Percentiles rank a stretch among this genome's conserved stretches.
Conservation (phyloP, 2,329 filamentous ascomycete species). For the Monilinia aucupariae region DNA sequence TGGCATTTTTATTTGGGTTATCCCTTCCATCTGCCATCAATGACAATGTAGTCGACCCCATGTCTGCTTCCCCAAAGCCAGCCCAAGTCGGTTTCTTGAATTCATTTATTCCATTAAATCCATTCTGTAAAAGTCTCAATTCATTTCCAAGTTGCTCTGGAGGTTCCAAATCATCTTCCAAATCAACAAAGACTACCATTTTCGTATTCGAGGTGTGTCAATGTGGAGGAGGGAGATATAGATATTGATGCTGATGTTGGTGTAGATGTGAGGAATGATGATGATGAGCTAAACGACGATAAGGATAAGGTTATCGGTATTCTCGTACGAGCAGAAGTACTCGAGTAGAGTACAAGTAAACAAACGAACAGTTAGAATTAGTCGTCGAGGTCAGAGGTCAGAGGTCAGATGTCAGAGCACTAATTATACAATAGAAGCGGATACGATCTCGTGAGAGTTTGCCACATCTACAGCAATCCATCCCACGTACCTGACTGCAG, state of each 20-base stretch:
- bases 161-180: constrained; percentile 34
- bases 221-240: not conserved
- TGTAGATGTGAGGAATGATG: not conserved
- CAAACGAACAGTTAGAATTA: constrained; percentile 25
- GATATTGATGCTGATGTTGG: not conserved
- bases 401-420: too few species aligned
- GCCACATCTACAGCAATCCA: not conserved
- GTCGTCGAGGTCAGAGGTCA: constrained; percentile 3
- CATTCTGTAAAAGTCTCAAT: constrained; percentile 13
- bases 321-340: too few species aligned
- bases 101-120: constrained; percentile 19
- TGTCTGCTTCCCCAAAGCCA: constrained; percentile 13
- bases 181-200: constrained; percentile 35
- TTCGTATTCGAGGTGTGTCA: constrained; percentile 14
- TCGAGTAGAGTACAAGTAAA: too few species aligned
- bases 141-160: constrained; percentile 22
- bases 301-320: constrained; percentile 18
- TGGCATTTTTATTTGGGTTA: constrained; percentile 50
- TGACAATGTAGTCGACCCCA: not conserved
- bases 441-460: constrained; percentile 1
- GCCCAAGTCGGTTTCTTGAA: constrained; percentile 16
- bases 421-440: too few species aligned
- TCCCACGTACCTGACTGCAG: not conserved
- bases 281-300: constrained; percentile 6
- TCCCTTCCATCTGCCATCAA: constrained; percentile 19